phyloP scores from a whole-genome alignment of 805 yeast genomes.

The Kodamaea kakaduensis region DNA sequence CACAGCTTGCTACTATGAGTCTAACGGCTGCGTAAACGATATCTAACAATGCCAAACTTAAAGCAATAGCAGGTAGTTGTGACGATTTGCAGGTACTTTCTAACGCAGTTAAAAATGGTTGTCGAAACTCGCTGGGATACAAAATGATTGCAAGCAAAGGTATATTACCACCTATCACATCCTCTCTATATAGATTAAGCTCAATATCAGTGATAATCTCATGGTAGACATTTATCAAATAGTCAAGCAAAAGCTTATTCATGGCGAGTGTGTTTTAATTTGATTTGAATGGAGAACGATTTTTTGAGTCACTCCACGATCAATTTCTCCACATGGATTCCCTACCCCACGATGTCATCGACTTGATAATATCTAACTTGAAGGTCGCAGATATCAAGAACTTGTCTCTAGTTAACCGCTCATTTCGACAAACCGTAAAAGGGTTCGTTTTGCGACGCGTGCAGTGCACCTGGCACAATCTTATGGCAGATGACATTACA shows the following conservation, averaged over 20 bases:
- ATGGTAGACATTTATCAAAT: too few species aligned
- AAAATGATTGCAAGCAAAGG: conserved; percentile 15
- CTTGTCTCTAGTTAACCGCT: conserved; percentile 15
- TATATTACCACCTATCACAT: conserved; percentile 1
- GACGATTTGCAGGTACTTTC: conserved; percentile 7
- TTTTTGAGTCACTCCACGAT: neutral
- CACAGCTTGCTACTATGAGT: conserved; percentile 12
- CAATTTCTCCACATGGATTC: neutral
- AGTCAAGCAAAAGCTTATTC: too few species aligned
- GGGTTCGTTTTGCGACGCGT: conserved; percentile 19
- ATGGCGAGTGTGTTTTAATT: too few species aligned
- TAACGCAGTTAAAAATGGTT: conserved; percentile 23
- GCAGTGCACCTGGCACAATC: conserved; percentile 23
- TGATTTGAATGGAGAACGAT: too few species aligned
- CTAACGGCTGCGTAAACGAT: conserved; percentile 17
- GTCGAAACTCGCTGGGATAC: conserved; percentile 22
- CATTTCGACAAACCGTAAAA: conserved; percentile 17
- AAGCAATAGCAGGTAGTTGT: neutral
- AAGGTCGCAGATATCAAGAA: conserved; percentile 12
- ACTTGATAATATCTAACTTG: conserved; percentile 8
- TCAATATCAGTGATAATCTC: conserved; percentile 8
- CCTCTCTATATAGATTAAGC: conserved; percentile 3
- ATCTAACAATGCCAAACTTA: conserved; percentile 14
- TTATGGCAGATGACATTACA: neutral
- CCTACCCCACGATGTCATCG: conserved; percentile 8